These are phyloP conservation scores for Biscutella laevigata DNA, from an alignment of 441 rosid genomes.

Conservation along the genomic window DNA sequence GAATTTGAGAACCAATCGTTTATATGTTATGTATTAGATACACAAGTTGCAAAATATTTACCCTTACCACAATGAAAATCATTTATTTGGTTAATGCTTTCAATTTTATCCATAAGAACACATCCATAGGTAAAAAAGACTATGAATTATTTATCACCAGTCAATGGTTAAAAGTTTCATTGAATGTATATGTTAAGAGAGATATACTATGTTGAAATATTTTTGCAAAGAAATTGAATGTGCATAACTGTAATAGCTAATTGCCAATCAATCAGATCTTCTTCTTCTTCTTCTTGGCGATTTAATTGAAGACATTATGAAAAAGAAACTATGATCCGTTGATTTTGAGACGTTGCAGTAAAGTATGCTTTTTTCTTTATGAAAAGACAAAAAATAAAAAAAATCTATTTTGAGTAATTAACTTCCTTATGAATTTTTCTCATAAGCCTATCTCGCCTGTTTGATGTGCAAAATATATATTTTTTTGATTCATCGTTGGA, in stretches of 20 bases:
- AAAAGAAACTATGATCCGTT: neutral
- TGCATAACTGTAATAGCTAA: neutral
- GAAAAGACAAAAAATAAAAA: neutral
- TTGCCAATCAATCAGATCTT: neutral
- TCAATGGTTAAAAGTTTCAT: neutral
- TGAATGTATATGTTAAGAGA: too few species aligned
- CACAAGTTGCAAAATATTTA: neutral
- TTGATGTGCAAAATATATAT: neutral
- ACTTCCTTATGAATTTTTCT: neutral
- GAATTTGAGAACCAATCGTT: neutral
- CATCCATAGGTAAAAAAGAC: too few species aligned
- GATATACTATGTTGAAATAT: too few species aligned
- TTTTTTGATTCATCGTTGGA: neutral
- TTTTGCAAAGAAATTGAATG: too few species aligned
- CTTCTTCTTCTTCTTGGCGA: too few species aligned
- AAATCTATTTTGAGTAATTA: neutral
- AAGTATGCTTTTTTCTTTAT: conserved; percentile 13
- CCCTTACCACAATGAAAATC: neutral
- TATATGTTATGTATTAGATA: neutral
- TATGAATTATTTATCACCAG: too few species aligned
- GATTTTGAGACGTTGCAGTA: conserved; percentile 23
- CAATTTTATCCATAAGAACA: too few species aligned
- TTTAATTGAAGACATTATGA: too few species aligned
- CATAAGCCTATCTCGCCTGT: neutral
- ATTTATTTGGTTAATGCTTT: neutral